Percentiles rank a stretch among this genome's conserved stretches.
phyloP scores from a whole-genome alignment of 257 asterid species.

The Solanum corneliomulleri region DNA sequence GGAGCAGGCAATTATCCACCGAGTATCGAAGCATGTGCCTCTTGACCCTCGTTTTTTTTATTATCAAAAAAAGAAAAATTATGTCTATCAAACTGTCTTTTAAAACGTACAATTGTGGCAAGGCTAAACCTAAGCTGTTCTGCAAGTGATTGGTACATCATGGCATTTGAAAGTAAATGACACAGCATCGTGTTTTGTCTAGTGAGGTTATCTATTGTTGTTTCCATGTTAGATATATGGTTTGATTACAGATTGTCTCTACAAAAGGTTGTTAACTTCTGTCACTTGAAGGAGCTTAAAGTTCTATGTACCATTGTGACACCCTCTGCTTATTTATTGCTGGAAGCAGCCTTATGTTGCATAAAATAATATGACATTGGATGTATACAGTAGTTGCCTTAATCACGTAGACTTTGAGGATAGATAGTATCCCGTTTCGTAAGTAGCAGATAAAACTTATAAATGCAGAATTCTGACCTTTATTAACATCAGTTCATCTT shows the following conservation, averaged over 20 bases:
- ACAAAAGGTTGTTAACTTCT: background rate
- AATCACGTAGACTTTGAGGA: background rate
- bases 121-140: background rate
- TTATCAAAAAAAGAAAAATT: background rate
- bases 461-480: background rate
- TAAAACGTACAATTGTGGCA: background rate
- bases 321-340: background rate
- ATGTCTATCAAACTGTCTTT: background rate
- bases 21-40: background rate
- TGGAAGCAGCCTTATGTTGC: background rate
- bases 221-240: background rate
- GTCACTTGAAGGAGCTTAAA: background rate
- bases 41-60: background rate
- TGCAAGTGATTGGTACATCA: background rate
- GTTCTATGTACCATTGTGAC: background rate
- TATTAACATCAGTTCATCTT: background rate
- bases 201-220: background rate
- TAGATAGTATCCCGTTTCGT: background rate
- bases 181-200: background rate
- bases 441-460: background rate
- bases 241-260: background rate
- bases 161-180: background rate
- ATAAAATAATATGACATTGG: background rate
- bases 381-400: background rate
- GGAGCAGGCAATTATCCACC: background rate